phyloP scores from a whole-genome alignment of 2,329 filamentous ascomycete species.

The Xylaria sp. region DNA sequence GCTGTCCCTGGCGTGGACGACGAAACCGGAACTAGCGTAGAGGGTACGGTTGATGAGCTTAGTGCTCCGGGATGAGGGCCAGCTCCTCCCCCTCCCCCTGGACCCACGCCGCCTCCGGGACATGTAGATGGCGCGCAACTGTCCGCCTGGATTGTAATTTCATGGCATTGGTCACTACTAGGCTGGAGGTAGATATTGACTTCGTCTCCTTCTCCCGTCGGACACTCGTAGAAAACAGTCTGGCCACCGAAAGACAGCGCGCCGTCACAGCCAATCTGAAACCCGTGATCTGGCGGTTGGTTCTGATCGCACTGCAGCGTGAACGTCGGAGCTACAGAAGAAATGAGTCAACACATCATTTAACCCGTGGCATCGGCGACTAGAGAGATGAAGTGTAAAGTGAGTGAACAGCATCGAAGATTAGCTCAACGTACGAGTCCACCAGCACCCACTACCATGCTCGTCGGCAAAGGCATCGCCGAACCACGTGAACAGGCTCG shows the following conservation, averaged over 20 bases:
- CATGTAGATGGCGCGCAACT: conserved; percentile 49
- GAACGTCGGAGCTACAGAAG: conserved; percentile 60
- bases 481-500: conserved; percentile 66
- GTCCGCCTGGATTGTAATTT: conserved; percentile 59
- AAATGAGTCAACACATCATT: too few relatives aligned
- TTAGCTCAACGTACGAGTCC: conserved; percentile 61
- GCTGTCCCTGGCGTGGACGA: not conserved
- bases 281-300: conserved; percentile 63
- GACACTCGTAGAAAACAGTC: conserved; percentile 69
- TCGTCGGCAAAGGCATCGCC: conserved; percentile 66
- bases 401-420: not conserved
- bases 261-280: conserved; percentile 65
- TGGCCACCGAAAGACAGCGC: conserved; percentile 62
- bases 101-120: conserved; percentile 16
- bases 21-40: conserved; percentile 23
- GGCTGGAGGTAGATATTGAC: conserved; percentile 65
- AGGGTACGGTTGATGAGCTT: conserved; percentile 18
- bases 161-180: conserved; percentile 59
- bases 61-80: conserved; percentile 16
- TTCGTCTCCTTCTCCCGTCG: conserved; percentile 64
- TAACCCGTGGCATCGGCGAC: too few relatives aligned
- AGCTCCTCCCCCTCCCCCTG: too few relatives aligned
- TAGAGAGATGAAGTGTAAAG: too few relatives aligned
- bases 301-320: conserved; percentile 71
- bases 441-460: conserved; percentile 69